Evolutionary conservation across 306 rosid species (phyloP), one percentile per base, ranked within the genome.

Genomic region (Notholithocarpus densiflorus): DNA sequence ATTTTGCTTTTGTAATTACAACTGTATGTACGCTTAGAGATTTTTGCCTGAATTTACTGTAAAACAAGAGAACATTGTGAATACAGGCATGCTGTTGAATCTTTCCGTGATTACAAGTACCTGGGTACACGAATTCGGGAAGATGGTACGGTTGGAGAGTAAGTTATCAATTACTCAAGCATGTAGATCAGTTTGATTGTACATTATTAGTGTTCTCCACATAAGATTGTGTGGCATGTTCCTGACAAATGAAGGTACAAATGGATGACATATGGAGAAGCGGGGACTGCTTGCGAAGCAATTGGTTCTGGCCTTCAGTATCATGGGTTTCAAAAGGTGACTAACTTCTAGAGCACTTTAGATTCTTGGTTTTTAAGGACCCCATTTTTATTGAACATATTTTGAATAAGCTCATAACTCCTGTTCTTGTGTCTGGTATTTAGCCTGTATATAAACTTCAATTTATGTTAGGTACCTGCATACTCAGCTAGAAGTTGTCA

Each of bases 241-340:
- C 62, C 81, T 70, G 60, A 10, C 69, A 70, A 55, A 53, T 31
- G 29, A 77, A 94, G 99, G 89, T 95, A 95, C 92, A 93, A 95
- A 83, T 95, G 99, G 99, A 90, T 95, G 91, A 95, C 99, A 34
- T 95, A 78, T 80, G 99, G 98, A 84, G 98, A 95, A 86, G 96
- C 88, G 3, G 97, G 92, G 31, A 86, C 94, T 74, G 94, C 98
- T 65, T 89, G 98, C 23, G 73, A 95, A 26, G 94, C 92, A 75
- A 76, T 92, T 80, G 98, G 98, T 79, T 95, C 98, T 86, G 97
- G 97, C 80, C 84, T 95, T 83, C 73, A 88, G 83, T 60, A 82
- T 86, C 80, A 89, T 73, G 97, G 98, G 69, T 79, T 93, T 68
- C 84, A 88, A 59, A 86, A 90, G 95, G 99, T 92, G 79, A 87